phyloP scores from a whole-genome alignment of 306 rosid species.

The Amphicarpaea edgeworthii region DNA sequence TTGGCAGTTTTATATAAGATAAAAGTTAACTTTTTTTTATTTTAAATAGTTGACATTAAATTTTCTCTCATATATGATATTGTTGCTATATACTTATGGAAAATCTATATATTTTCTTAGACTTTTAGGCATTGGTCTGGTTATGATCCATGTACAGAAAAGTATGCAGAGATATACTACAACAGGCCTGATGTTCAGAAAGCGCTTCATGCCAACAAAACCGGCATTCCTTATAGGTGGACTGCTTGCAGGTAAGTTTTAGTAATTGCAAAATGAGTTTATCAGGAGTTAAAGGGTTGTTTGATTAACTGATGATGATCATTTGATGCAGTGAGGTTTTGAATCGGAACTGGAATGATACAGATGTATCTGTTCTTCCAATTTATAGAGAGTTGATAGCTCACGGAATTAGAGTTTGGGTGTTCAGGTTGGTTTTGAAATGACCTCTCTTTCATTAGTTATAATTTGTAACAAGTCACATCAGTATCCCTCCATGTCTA shows the following conservation, averaged over 20 bases:
- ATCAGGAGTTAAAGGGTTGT: neutral
- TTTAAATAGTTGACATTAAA: neutral
- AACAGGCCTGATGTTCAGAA: constrained; percentile 90
- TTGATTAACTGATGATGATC: neutral
- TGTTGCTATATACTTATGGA: neutral
- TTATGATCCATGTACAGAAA: constrained; percentile 95
- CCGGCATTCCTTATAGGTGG: constrained; percentile 86
- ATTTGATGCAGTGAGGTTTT: constrained; percentile 76
- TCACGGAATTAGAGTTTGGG: constrained; percentile 86
- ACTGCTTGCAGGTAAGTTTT: constrained; percentile 86
- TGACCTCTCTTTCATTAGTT: too few relatives aligned
- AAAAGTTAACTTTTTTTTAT: neutral
- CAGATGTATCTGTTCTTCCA: constrained; percentile 88
- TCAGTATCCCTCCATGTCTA: neutral
- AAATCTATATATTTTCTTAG: constrained; percentile 45
- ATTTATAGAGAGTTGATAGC: constrained; percentile 86
- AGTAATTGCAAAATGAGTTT: neutral
- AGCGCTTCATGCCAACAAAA: constrained; percentile 91
- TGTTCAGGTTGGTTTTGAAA: constrained; percentile 78
- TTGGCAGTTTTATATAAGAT: neutral
- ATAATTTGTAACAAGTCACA: too few relatives aligned
- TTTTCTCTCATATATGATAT: neutral
- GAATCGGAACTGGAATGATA: constrained; percentile 95
- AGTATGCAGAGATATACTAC: constrained; percentile 90
- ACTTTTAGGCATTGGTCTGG: constrained; percentile 66